Conservation (phyloP, 1,139 yeast genomes). For the Geotrichum carabidarum region DNA sequence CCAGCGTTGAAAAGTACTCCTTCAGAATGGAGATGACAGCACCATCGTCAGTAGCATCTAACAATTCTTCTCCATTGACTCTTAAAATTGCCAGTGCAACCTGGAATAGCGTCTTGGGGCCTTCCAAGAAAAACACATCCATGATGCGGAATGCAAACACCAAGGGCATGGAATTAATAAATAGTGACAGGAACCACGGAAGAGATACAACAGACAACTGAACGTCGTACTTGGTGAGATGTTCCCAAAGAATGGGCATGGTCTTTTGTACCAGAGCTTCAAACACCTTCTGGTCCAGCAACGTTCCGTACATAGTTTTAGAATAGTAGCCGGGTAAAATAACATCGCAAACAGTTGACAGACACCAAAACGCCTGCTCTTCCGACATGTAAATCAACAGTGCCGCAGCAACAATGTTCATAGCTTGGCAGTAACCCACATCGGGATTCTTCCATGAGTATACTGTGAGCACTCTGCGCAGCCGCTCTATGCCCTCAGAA, state of each 20-base stretch:
- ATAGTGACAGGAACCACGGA: conserved; percentile 93
- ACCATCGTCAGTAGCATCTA: conserved; percentile 86
- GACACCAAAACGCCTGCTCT: conserved; percentile 96
- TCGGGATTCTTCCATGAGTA: conserved; percentile 97
- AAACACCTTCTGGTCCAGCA: conserved; percentile 88
- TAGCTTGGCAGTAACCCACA: conserved; percentile 97
- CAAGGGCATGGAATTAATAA: conserved; percentile 88
- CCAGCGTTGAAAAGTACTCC: conserved; percentile 71
- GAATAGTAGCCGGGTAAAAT: conserved; percentile 95
- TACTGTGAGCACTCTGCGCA: conserved; percentile 84
- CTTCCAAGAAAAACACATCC: conserved; percentile 87
- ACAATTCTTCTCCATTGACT: conserved; percentile 76
- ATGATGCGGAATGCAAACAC: conserved; percentile 88
- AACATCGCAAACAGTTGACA: conserved; percentile 74
- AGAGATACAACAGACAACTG: conserved; percentile 91
- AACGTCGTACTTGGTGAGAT: conserved; percentile 70
- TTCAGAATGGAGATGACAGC: conserved; percentile 80
- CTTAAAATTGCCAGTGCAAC: conserved; percentile 85
- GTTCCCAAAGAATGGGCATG: conserved; percentile 85
- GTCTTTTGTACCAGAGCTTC: conserved; percentile 85
- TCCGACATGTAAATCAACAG: conserved; percentile 88
- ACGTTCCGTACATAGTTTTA: conserved; percentile 94
- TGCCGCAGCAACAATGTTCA: conserved; percentile 97
- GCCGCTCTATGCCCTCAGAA: conserved; percentile 74
- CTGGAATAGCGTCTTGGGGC: conserved; percentile 84